Percentiles rank a stretch among this genome's conserved stretches.
Evolutionary conservation across 768 basidiomycete species (phyloP).

Genomic region (Xanthoconium stramineum): DNA sequence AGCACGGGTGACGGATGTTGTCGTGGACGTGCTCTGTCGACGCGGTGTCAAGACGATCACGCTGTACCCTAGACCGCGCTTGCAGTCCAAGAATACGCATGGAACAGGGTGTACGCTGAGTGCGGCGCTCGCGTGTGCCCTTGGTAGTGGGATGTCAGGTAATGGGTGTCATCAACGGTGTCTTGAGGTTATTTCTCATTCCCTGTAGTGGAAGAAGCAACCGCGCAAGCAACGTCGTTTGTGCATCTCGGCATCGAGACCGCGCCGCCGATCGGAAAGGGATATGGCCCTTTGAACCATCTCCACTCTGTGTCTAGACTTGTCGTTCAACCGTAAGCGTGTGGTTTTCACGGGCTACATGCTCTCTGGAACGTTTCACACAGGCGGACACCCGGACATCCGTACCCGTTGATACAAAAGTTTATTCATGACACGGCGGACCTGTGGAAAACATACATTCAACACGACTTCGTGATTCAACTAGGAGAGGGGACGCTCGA

Average conservation of each 20-base stretch:
- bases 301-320: slow-evolving; percentile 54
- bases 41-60: slow-evolving; percentile 33
- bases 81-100: slow-evolving; percentile 74
- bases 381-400: slow-evolving; percentile 57
- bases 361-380: background rate
- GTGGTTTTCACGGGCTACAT: background rate
- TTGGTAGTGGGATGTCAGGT: slow-evolving; percentile 49
- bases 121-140: slow-evolving; percentile 68
- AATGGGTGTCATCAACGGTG: slow-evolving; percentile 23
- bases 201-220: slow-evolving; percentile 53
- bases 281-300: slow-evolving; percentile 87
- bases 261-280: slow-evolving; percentile 64
- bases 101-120: slow-evolving; percentile 94
- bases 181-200: background rate
- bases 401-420: slow-evolving; percentile 64
- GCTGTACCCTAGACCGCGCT: slow-evolving; percentile 56
- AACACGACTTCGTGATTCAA: slow-evolving; percentile 80
- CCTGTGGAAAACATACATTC: slow-evolving; percentile 71
- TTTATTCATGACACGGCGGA: slow-evolving; percentile 56
- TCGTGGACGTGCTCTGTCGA: slow-evolving; percentile 63
- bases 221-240: slow-evolving; percentile 59
- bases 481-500: slow-evolving; percentile 72
- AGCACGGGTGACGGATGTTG: slow-evolving; percentile 33
- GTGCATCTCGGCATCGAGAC: slow-evolving; percentile 72
- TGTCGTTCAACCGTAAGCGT: slow-evolving; percentile 54